Conservation (phyloP, 352 stramenopile genomes). For the Pythium angustatum region DNA sequence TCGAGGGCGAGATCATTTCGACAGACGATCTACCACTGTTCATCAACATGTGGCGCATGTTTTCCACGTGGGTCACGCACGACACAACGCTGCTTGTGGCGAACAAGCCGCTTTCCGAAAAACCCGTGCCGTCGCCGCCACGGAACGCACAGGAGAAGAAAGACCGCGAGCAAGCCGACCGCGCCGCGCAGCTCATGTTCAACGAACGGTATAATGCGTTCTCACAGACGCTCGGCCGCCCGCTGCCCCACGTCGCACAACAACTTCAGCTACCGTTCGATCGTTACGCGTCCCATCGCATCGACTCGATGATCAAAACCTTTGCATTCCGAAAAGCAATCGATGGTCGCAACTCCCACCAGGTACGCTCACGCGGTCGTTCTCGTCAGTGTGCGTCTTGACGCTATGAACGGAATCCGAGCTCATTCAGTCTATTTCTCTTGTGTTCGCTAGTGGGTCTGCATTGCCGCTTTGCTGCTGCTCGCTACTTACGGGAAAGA, state of each 20-base stretch:
- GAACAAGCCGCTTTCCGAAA: conserved; percentile 27
- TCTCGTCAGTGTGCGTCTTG: too few species aligned
- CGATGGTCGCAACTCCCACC: conserved; percentile 58
- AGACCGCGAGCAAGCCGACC: conserved; percentile 37
- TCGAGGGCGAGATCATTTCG: conserved; percentile 68
- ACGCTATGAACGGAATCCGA: too few species aligned
- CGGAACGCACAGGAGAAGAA: conserved; percentile 37
- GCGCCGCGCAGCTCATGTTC: conserved; percentile 52
- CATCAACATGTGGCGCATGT: conserved; percentile 70
- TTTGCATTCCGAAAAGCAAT: conserved; percentile 67
- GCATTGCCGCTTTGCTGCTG: conserved; percentile 63
- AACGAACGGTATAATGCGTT: conserved; percentile 69
- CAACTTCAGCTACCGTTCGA: conserved; percentile 55
- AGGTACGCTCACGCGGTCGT: conserved; percentile 35
- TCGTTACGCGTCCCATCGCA: conserved; percentile 52
- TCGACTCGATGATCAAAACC: conserved; percentile 56
- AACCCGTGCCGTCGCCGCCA: conserved; percentile 27
- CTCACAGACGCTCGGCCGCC: conserved; percentile 56
- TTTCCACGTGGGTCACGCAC: conserved; percentile 72
- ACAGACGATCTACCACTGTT: conserved; percentile 70
- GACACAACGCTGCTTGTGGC: conserved; percentile 65
- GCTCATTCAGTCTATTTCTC: neutral
- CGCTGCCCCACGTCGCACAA: conserved; percentile 50
- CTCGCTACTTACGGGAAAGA: conserved; percentile 62
- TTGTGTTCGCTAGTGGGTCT: conserved; percentile 52